Evolutionary conservation across 495 filamentous ascomycete species (phyloP), one percentile per base, ranked within the genome.

Genomic region (Annulohypoxylon maeteangense): DNA sequence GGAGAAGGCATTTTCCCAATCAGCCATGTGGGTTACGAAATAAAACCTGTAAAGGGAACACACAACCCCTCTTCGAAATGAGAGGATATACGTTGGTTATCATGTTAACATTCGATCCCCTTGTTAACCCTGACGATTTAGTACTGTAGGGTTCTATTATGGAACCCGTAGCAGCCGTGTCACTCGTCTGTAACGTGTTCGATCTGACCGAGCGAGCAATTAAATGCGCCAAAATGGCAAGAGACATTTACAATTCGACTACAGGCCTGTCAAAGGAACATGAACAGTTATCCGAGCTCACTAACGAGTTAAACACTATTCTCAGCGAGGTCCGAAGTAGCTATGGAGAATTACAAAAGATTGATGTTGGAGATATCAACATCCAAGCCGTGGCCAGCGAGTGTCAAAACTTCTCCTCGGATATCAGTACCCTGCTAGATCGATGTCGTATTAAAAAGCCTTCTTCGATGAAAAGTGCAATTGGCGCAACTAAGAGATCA

Each of bases 231-330:
- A 56, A 40, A 22, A 65, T 34, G 29, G 36, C 32, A 2, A 56
- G 36, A 27, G 62, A 65, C 11, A 29, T 42, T 16, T 65, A 65
- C 18, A 29, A 65, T 18, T 65, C 62, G 7, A n/a, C 40, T 18
- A 27, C 51, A 20, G 62, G 62, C 6, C 16, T 65, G 14, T 16
- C 29, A 31, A 47, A 50, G 34, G 51, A 65, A 10, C 38, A 48
- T 1, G 38, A 57, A 16, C 34, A 20, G 10, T 16, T 65, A 16
- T 29, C 34, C 1, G 12, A 34, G 1, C 38, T 14, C 25, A 56
- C 50, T 2, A 36, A 36, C 5, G 51, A 65, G 18, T 1, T 57
- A 14, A 16, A 20, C 7, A 7, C 16, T 4, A 56, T 65, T 8
- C 50, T 65, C 12, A 4, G 36, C n/a, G 25, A 56, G 2, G n/a